Conservation (phyloP, 176 grass and related monocot species). For the Bothriochloa decipiens region DNA sequence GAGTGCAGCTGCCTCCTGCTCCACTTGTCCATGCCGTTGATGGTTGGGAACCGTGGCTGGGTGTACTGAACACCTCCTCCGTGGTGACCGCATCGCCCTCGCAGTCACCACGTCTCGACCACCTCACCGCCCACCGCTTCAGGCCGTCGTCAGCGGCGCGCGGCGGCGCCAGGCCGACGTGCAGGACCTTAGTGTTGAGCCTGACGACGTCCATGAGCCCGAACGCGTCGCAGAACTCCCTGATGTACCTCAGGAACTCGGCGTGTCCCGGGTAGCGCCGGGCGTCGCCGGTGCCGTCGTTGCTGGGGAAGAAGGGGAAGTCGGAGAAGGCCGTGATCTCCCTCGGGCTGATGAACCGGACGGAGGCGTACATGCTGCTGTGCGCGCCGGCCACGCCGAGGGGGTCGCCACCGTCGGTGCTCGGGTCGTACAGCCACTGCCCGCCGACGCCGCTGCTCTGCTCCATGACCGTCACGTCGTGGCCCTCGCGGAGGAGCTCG, state of each 20-base stretch:
- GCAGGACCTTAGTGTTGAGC: constrained; percentile 40
- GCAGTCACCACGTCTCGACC: not conserved
- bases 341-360: constrained; percentile 11
- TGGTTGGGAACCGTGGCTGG: constrained; percentile 27
- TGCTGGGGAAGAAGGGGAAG: constrained; percentile 34
- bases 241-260: constrained; percentile 47
- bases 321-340: constrained; percentile 35
- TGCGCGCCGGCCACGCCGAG: constrained; percentile 35
- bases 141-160: not conserved
- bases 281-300: not conserved
- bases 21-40: constrained; percentile 37
- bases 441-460: constrained; percentile 45
- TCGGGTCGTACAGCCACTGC: constrained; percentile 56
- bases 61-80: constrained; percentile 43
- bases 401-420: not conserved
- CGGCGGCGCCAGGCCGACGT: constrained; percentile 9
- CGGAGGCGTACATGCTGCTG: constrained; percentile 43
- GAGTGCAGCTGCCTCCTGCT: constrained; percentile 43
- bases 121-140: constrained; percentile 6
- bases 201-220: constrained; percentile 45
- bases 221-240: constrained; percentile 39
- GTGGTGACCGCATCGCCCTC: not conserved
- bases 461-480: constrained; percentile 49
- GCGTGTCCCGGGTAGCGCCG: constrained; percentile 40
- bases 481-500: constrained; percentile 55